These are phyloP conservation scores for Ogataea nonfermentans DNA, from an alignment of 805 yeast species.

Conservation along the genomic window DNA sequence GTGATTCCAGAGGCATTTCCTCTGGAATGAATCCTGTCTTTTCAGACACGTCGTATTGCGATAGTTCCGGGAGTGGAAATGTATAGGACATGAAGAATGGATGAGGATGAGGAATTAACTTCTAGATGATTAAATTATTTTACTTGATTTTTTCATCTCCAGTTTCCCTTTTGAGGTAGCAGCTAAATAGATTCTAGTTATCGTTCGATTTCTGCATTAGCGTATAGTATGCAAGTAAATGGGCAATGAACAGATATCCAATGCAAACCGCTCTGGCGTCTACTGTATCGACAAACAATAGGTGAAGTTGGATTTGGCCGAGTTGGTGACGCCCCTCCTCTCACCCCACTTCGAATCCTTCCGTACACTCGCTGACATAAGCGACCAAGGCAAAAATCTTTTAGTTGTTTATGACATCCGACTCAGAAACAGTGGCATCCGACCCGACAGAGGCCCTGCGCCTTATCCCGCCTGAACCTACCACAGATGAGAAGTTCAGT, in stretches of 20 bases:
- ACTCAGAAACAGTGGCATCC: slow-evolving; percentile 27
- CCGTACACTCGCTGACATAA: neutral
- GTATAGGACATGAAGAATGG: slow-evolving; percentile 25
- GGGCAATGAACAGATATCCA: no score
- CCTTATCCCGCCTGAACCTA: slow-evolving; percentile 33
- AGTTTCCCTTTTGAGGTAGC: slow-evolving; percentile 5
- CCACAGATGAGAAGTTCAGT: slow-evolving; percentile 28
- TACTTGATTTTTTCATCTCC: slow-evolving; percentile 10
- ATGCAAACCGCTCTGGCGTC: no score
- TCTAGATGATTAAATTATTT: slow-evolving; percentile 2
- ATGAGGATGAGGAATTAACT: neutral
- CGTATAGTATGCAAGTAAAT: no score
- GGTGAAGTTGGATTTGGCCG: no score
- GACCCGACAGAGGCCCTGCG: slow-evolving; percentile 31
- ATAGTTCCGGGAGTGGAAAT: slow-evolving; percentile 46
- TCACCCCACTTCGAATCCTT: neutral
- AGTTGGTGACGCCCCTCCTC: neutral
- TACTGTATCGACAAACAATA: no score
- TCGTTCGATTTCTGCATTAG: slow-evolving; percentile 6
- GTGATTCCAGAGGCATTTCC: slow-evolving; percentile 54
- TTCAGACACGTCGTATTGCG: slow-evolving; percentile 69
- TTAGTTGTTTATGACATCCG: slow-evolving; percentile 28
- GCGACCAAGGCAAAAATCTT: slow-evolving; percentile 5
- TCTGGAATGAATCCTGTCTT: slow-evolving; percentile 78
- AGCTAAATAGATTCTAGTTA: neutral